Percentiles rank a stretch among this genome's conserved stretches.
phyloP scores from a whole-genome alignment of 345 rosid genomes.

The Jatropha curcas region DNA sequence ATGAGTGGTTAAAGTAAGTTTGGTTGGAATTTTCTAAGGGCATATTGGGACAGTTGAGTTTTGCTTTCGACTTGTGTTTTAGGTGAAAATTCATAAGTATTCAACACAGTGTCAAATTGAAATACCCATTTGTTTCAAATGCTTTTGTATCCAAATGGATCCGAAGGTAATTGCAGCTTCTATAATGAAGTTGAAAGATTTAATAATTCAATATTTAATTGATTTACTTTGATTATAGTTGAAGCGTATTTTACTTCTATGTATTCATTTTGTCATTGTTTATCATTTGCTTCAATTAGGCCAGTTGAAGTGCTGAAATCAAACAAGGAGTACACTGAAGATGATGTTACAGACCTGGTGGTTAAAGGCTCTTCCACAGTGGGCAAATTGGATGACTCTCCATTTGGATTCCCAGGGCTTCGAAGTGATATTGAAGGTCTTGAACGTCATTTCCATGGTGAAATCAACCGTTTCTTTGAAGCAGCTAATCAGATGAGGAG shows the following conservation, averaged over 20 bases:
- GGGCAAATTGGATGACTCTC: conserved; percentile 29
- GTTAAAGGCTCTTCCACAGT: conserved; percentile 33
- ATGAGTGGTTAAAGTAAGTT: not conserved
- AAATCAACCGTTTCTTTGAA: conserved; percentile 57
- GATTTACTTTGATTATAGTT: not conserved
- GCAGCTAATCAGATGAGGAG: conserved; percentile 74
- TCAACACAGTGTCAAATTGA: too few relatives aligned
- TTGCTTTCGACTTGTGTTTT: too few relatives aligned
- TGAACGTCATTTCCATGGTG: conserved; percentile 57
- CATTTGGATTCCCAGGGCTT: conserved; percentile 72
- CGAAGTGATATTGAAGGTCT: conserved; percentile 63
- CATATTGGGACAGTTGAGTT: too few relatives aligned
- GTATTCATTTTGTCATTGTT: not conserved
- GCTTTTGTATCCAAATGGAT: too few relatives aligned
- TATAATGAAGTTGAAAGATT: not conserved
- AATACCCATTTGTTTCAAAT: too few relatives aligned
- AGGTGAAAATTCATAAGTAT: too few relatives aligned
- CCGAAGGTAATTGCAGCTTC: not conserved
- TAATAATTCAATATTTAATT: too few relatives aligned
- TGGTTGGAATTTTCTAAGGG: not conserved
- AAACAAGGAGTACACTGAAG: conserved; percentile 84
- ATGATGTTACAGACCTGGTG: conserved; percentile 71
- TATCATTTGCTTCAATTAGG: conserved; percentile 37
- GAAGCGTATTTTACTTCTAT: not conserved
- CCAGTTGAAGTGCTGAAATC: conserved; percentile 70